Evolutionary conservation across 225 moss, liverwort and hornwort species (phyloP).

Genomic region (Anthoceros angustus): DNA sequence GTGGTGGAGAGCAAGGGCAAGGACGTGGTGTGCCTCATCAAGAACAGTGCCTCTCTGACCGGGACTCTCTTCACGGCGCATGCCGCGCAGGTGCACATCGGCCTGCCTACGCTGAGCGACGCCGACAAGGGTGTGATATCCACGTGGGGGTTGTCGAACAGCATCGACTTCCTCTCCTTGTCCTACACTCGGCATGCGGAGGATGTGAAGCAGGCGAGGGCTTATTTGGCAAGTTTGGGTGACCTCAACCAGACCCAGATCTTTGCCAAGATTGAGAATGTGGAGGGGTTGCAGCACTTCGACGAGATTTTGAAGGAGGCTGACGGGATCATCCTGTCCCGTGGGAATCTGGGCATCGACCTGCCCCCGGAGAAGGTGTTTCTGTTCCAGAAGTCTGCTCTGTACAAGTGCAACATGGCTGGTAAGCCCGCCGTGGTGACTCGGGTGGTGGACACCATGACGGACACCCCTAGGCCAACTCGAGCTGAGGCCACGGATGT

Average conservation of each 20-base stretch:
- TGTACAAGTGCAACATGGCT: conserved; percentile 4
- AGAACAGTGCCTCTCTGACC: conserved; percentile 46
- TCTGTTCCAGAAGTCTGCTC: background rate
- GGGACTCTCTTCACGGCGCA: conserved; percentile 60
- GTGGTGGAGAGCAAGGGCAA: conserved; percentile 55
- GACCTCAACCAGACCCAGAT: conserved; percentile 69
- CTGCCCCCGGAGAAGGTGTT: conserved; percentile 4
- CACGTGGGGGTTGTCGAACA: conserved; percentile 59
- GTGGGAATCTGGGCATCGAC: conserved; percentile 1
- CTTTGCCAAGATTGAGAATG: conserved; percentile 80
- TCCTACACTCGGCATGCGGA: conserved; percentile 74
- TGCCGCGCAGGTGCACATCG: conserved; percentile 41
- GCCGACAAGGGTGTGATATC: conserved; percentile 39
- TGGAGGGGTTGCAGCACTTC: conserved; percentile 16
- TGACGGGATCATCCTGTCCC: background rate
- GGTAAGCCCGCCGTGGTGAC: background rate
- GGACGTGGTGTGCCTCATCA: conserved; percentile 43
- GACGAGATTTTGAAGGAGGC: conserved; percentile 3
- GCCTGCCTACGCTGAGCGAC: conserved; percentile 59
- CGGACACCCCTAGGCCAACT: background rate
- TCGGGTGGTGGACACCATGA: conserved; percentile 4
- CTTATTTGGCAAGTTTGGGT: conserved; percentile 47
- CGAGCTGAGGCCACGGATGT: conserved; percentile 1
- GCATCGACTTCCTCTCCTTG: conserved; percentile 66
- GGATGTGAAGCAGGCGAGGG: conserved; percentile 47